A percentile compares a stretch with the other conserved stretches of the same genome.
These are phyloP conservation scores for Aspergillus conjunctus DNA, from an alignment of 495 filamentous ascomycete species.

Conservation along the genomic window DNA sequence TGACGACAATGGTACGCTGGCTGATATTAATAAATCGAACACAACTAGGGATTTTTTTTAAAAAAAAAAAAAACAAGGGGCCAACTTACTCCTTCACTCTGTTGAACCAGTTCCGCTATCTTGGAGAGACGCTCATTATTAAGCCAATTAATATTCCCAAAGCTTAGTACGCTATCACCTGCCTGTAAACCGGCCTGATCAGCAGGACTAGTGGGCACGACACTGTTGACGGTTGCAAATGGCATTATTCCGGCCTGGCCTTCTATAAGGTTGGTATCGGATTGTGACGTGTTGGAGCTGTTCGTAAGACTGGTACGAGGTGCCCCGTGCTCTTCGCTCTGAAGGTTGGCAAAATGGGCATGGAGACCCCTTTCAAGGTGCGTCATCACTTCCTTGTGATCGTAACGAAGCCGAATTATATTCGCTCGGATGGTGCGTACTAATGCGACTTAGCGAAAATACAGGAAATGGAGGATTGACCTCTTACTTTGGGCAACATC, in stretches of 20 bases:
- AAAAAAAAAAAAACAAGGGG: no score
- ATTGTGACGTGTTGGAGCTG: conserved; percentile 22
- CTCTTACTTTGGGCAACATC: conserved; percentile 89
- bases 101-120: conserved; percentile 80
- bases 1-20: conserved; percentile 67
- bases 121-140: conserved; percentile 86
- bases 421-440: conserved; percentile 88
- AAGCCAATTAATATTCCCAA: conserved; percentile 76
- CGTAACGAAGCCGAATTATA: conserved; percentile 87
- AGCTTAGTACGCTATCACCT: conserved; percentile 81
- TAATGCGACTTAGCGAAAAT: conserved; percentile 35
- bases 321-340: conserved; percentile 31
- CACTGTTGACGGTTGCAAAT: conserved; percentile 89
- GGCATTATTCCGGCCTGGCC: conserved; percentile 60
- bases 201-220: conserved; percentile 78
- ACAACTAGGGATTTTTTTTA: neutral
- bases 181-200: conserved; percentile 76
- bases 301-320: conserved; percentile 35
- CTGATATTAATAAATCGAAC: neutral
- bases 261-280: conserved; percentile 27
- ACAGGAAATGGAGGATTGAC: conserved; percentile 6
- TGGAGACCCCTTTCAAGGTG: conserved; percentile 81
- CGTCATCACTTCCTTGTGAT: conserved; percentile 87
- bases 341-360: conserved; percentile 59
- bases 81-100: conserved; percentile 82